These are phyloP conservation scores for Annona cherimola DNA, from an alignment of 164 flowering plant genomes.

Conservation along the genomic window DNA sequence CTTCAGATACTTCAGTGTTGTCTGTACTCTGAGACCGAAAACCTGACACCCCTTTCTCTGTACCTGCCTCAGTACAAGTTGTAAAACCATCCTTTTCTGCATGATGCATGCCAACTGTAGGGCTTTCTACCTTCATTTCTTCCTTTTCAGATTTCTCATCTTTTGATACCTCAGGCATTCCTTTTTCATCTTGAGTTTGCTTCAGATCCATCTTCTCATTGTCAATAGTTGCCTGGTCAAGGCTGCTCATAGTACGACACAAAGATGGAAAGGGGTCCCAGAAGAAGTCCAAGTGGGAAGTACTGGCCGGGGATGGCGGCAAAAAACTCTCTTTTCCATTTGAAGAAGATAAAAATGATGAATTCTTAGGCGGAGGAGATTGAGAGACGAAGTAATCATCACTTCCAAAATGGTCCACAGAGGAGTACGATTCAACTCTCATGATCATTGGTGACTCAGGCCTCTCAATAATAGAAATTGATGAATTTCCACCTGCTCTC, in stretches of 20 bases:
- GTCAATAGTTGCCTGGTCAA: slow-evolving; percentile 44
- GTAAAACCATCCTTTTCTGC: slow-evolving; percentile 41
- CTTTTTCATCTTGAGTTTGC: slow-evolving; percentile 86
- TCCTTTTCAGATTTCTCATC: slow-evolving; percentile 61
- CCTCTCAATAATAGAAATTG: slow-evolving; percentile 72
- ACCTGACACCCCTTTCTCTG: slow-evolving; percentile 31
- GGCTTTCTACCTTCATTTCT: slow-evolving; percentile 31
- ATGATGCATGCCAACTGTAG: too few relatives aligned
- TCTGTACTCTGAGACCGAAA: slow-evolving; percentile 25
- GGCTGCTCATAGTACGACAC: slow-evolving; percentile 44
- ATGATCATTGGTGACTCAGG: slow-evolving; percentile 72
- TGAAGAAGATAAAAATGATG: slow-evolving; percentile 37
- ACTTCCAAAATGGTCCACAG: slow-evolving; percentile 51
- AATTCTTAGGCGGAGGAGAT: slow-evolving; percentile 39
- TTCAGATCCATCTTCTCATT: slow-evolving; percentile 61
- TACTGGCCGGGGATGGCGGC: slow-evolving; percentile 59
- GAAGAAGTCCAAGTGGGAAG: slow-evolving; percentile 90
- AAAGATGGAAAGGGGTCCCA: slow-evolving; percentile 95
- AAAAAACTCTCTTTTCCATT: slow-evolving; percentile 49
- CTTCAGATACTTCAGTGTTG: slow-evolving; percentile 39
- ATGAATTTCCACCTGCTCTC: slow-evolving; percentile 61
- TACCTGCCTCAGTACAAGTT: slow-evolving; percentile 34
- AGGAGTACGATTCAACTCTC: slow-evolving; percentile 54
- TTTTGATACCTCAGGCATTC: slow-evolving; percentile 42
- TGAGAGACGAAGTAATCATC: slow-evolving; percentile 72